Evolutionary conservation across 1,284 basidiomycete species (phyloP).

Genomic region (Vanrija humicola): DNA sequence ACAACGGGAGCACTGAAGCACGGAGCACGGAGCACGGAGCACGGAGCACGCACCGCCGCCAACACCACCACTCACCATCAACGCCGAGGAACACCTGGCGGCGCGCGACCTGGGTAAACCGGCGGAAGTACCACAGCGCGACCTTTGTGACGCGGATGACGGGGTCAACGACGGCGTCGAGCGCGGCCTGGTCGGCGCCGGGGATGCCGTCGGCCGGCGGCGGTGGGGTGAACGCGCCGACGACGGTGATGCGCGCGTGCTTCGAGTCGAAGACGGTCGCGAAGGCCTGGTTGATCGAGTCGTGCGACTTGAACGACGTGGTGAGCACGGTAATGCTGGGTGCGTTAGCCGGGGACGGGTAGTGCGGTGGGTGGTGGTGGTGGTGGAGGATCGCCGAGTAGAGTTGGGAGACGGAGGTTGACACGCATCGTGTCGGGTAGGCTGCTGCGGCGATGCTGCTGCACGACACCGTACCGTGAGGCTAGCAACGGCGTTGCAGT

Average conservation of each 20-base stretch:
- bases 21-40: not conserved
- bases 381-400: not conserved
- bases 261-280: not conserved
- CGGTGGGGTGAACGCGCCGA: not conserved
- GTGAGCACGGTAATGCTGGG: not conserved
- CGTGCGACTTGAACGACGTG: not conserved
- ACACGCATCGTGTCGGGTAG: no score
- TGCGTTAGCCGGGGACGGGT: not conserved
- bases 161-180: not conserved
- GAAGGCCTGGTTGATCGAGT: not conserved
- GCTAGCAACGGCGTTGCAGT: not conserved
- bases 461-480: not conserved
- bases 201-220: not conserved
- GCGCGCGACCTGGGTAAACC: not conserved
- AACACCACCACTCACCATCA: not conserved
- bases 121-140: not conserved
- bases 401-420: not conserved
- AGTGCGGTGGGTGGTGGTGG: not conserved
- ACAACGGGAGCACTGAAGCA: no score
- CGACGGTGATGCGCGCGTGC: not conserved
- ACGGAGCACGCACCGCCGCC: not conserved
- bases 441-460: not conserved
- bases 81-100: not conserved
- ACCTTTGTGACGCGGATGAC: not conserved
- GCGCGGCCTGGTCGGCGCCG: slow-evolving; percentile 2